These are phyloP conservation scores for Cystofilobasidium macerans DNA, from an alignment of 768 basidiomycete species.

Conservation along the genomic window DNA sequence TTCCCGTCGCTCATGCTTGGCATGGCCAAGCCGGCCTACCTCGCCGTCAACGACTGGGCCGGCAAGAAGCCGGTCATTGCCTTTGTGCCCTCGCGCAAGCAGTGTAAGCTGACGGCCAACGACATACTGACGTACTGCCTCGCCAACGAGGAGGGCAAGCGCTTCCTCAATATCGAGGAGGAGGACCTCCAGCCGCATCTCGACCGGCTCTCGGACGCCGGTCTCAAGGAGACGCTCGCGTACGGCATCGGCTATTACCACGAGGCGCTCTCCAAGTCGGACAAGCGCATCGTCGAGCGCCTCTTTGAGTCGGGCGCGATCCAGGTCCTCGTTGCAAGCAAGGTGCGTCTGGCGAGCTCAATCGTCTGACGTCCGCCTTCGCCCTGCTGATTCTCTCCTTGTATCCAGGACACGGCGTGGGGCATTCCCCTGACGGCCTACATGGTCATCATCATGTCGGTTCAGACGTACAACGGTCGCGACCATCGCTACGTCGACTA, in stretches of 20 bases:
- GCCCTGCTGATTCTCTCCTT: not conserved
- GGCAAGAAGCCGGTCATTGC: slow-evolving; percentile 74
- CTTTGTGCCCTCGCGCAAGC: slow-evolving; percentile 85
- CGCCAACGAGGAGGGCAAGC: slow-evolving; percentile 70
- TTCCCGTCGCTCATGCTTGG: slow-evolving; percentile 97
- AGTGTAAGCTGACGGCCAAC: slow-evolving; percentile 86
- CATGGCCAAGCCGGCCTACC: slow-evolving; percentile 96
- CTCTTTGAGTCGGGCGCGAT: slow-evolving; percentile 90
- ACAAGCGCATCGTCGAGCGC: slow-evolving; percentile 84
- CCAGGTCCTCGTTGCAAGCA: slow-evolving; percentile 85
- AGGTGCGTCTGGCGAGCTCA: slow-evolving; percentile 47
- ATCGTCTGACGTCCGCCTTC: not conserved
- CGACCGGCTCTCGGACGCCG: slow-evolving; percentile 66
- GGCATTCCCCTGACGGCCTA: slow-evolving; percentile 83
- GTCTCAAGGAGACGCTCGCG: slow-evolving; percentile 65
- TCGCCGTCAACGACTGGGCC: slow-evolving; percentile 80
- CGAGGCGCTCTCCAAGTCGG: slow-evolving; percentile 80
- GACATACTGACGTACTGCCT: slow-evolving; percentile 79
- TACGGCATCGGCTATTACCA: slow-evolving; percentile 93
- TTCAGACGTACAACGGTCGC: slow-evolving; percentile 89
- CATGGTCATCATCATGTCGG: slow-evolving; percentile 99
- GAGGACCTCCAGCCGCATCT: slow-evolving; percentile 76
- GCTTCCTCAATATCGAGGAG: slow-evolving; percentile 80
- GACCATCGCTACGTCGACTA: slow-evolving; percentile 98
- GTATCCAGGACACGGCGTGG: slow-evolving; percentile 79